Evolutionary conservation across 139 green algal genomes (phyloP).

Genomic region (Penium margaritaceum): DNA sequence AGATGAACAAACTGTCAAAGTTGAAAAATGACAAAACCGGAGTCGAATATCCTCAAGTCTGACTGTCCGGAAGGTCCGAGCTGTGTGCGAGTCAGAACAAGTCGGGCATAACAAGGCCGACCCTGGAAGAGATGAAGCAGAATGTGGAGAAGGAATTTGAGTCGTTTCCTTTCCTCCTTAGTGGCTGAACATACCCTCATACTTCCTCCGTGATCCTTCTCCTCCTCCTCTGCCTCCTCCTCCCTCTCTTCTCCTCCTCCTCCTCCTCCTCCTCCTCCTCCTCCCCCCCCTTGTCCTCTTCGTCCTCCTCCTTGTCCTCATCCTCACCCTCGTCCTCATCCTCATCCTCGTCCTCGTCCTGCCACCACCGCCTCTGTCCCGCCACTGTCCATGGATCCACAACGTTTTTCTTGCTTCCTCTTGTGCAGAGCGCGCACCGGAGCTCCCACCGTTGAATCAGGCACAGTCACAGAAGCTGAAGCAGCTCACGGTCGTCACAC

Average conservation of each 20-base stretch:
- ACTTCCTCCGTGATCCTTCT: not conserved
- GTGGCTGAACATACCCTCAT: not conserved
- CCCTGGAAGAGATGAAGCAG: no score
- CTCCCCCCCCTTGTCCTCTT: not conserved
- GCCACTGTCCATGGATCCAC: not conserved
- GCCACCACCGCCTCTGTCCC: no score
- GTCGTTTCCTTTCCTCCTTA: not conserved
- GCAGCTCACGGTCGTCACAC: slow-evolving; percentile 67
- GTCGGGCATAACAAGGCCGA: no score
- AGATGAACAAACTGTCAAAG: no score
- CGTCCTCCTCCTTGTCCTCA: not conserved
- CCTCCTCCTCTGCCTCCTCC: slow-evolving; percentile 35
- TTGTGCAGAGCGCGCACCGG: not conserved
- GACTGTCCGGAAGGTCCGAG: no score
- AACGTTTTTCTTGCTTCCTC: not conserved
- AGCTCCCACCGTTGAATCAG: slow-evolving; percentile 35
- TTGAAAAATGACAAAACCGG: no score
- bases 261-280: slow-evolving; percentile 2
- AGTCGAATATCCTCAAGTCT: no score
- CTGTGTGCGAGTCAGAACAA: no score
- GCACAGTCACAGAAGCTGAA: slow-evolving; percentile 72
- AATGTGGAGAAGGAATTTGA: not conserved
- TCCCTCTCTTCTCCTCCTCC: not conserved
- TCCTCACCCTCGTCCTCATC: slow-evolving; percentile 11
- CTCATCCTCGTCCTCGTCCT: not conserved